These are phyloP conservation scores for Auriscalpium orientale DNA, from an alignment of 768 basidiomycete species.

Conservation along the genomic window DNA sequence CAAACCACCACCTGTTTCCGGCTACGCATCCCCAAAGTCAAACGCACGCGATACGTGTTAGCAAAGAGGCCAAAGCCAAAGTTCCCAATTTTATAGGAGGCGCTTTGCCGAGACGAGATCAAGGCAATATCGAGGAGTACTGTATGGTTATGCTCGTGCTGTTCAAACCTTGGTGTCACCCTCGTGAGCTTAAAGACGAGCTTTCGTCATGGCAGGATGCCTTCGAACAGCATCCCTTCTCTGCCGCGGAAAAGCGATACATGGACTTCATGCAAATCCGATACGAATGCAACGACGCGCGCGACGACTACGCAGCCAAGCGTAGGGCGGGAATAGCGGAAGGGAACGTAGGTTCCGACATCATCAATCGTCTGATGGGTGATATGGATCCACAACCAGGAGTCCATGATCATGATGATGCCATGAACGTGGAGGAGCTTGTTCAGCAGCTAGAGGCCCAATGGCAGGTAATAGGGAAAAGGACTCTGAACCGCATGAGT, in stretches of 20 bases:
- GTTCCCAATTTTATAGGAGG: constrained; percentile 26
- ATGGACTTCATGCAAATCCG: constrained; percentile 27
- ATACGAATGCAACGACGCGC: constrained; percentile 30
- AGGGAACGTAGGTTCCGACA: too few species aligned
- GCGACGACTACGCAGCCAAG: constrained; percentile 26
- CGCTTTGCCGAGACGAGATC: constrained; percentile 21
- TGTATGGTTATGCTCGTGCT: constrained; percentile 10
- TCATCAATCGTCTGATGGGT: too few species aligned
- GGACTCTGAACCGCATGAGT: too few species aligned
- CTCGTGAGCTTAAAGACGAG: background rate
- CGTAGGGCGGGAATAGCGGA: background rate
- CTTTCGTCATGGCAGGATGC: constrained; percentile 18
- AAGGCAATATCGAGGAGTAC: constrained; percentile 14
- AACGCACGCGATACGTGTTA: too few species aligned
- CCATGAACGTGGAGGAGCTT: too few species aligned
- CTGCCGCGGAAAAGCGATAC: background rate
- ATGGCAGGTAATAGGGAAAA: too few species aligned
- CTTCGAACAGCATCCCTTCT: constrained; percentile 16
- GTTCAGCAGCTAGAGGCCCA: too few species aligned
- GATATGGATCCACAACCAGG: too few species aligned
- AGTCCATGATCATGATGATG: too few species aligned
- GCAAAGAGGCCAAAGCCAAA: background rate
- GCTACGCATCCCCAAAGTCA: too few species aligned
- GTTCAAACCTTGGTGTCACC: constrained; percentile 8
- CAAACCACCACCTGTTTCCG: too few species aligned